Evolutionary conservation across 2,329 filamentous ascomycete species (phyloP).

Genomic region (Cladophialophora exuberans): DNA sequence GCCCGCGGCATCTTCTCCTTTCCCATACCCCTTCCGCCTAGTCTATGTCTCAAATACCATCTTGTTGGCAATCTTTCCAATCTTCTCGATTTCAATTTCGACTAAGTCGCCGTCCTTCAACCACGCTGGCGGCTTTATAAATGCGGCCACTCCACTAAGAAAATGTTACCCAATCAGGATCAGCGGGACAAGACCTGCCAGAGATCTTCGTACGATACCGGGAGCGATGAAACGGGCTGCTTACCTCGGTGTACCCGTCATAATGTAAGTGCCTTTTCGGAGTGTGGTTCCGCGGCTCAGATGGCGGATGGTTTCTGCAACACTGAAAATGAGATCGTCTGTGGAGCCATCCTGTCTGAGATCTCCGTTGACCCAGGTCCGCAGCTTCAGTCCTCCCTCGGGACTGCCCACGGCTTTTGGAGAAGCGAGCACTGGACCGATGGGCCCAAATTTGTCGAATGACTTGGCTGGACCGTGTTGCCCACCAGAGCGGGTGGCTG

Average conservation of each 20-base stretch:
- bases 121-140: constrained; percentile 43
- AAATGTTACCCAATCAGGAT: no score
- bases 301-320: constrained; percentile 40
- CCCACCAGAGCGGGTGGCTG: constrained; percentile 10
- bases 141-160: constrained; percentile 45
- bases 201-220: no score
- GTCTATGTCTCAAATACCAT: constrained; percentile 14
- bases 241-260: constrained; percentile 44
- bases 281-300: constrained; percentile 43
- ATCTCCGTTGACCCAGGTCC: constrained; percentile 40
- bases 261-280: constrained; percentile 41
- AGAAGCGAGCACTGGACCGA: constrained; percentile 56
- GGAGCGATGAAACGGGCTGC: no score
- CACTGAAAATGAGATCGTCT: constrained; percentile 42
- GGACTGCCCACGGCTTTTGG: constrained; percentile 36
- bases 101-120: constrained; percentile 46
- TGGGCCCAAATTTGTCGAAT: constrained; percentile 60
- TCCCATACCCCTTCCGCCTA: constrained; percentile 2
- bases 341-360: constrained; percentile 43
- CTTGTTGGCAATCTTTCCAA: constrained; percentile 51
- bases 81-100: constrained; percentile 50
- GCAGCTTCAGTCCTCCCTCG: constrained; percentile 36
- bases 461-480: constrained; percentile 42
- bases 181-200: no score
- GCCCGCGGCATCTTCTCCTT: neutral